Conservation (phyloP, 2,329 filamentous ascomycete species). For the Mycosphaerella arachidis region DNA sequence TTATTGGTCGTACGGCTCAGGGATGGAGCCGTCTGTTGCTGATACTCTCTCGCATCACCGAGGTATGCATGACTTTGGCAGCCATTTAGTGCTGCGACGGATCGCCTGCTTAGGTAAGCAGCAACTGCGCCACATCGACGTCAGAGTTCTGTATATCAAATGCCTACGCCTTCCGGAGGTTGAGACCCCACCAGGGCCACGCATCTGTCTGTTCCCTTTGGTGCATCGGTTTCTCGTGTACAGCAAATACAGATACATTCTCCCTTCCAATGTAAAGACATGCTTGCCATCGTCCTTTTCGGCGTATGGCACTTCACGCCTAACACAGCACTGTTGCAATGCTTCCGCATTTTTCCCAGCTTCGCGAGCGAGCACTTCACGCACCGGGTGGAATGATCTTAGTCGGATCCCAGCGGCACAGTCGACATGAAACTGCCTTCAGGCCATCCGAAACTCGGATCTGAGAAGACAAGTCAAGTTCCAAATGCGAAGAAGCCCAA, state of each 20-base stretch:
- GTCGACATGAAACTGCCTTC: conserved; percentile 7
- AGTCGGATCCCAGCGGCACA: not conserved
- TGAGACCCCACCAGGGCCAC: not conserved
- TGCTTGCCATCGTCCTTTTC: too few species aligned
- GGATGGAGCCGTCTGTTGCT: too few species aligned
- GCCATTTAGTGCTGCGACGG: too few species aligned
- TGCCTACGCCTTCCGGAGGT: not conserved
- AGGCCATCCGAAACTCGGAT: conserved; percentile 17
- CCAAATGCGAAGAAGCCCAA: conserved; percentile 47
- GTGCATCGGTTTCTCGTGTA: not conserved
- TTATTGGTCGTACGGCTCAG: too few species aligned
- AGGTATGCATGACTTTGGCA: too few species aligned
- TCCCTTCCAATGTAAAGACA: not conserved
- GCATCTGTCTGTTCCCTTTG: not conserved
- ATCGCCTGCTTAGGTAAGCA: too few species aligned
- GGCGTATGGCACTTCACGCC: too few species aligned
- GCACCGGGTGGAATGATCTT: not conserved
- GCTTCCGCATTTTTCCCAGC: too few species aligned
- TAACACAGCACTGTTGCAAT: too few species aligned
- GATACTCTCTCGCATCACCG: too few species aligned
- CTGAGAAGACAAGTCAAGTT: conserved; percentile 25
- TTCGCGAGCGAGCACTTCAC: not conserved
- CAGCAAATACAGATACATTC: not conserved
- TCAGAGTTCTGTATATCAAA: not conserved
- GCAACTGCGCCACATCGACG: not conserved